Evolutionary conservation across 208 protist species (phyloP).

Genomic region (Trypanosoma lewisi): DNA sequence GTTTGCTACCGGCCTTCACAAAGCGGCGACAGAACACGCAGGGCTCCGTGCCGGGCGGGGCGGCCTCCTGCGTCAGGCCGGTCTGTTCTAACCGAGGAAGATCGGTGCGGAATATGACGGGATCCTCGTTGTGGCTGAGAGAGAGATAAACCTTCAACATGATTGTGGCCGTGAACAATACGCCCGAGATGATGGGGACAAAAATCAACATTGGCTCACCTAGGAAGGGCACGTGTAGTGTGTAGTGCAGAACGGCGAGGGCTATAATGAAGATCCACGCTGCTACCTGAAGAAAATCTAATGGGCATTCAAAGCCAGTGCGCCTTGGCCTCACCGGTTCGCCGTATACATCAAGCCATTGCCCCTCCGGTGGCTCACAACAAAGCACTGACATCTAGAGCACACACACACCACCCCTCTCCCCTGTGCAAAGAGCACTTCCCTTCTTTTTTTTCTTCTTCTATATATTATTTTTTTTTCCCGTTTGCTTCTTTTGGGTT

Average conservation of each 20-base stretch:
- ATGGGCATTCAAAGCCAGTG: conserved; percentile 72
- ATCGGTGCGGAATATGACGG: conserved; percentile 56
- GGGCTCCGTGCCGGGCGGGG: conserved; percentile 43
- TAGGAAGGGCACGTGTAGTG: conserved; percentile 67
- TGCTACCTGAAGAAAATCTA: conserved; percentile 65
- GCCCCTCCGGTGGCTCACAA: conserved; percentile 37
- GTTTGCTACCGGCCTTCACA: conserved; percentile 69
- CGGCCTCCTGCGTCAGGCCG: conserved; percentile 42
- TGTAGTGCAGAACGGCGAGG: conserved; percentile 56
- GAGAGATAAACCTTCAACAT: conserved; percentile 62
- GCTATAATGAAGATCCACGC: conserved; percentile 61
- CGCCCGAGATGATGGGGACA: conserved; percentile 41
- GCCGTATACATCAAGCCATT: conserved; percentile 79
- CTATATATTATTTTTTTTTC: neutral
- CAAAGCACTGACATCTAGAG: conserved; percentile 16
- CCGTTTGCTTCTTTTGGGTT: conserved; percentile 9
- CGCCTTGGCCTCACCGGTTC: conserved; percentile 78
- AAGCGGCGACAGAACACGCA: conserved; percentile 86
- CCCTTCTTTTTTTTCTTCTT: conserved; percentile 13
- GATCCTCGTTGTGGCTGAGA: conserved; percentile 69
- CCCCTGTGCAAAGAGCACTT: neutral
- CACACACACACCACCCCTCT: conserved; percentile 34
- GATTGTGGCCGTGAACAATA: conserved; percentile 36
- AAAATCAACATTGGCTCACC: conserved; percentile 38
- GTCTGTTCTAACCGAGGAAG: conserved; percentile 52